These are phyloP conservation scores for Dryas octopetala DNA, from an alignment of 306 rosid species.

Conservation along the genomic window DNA sequence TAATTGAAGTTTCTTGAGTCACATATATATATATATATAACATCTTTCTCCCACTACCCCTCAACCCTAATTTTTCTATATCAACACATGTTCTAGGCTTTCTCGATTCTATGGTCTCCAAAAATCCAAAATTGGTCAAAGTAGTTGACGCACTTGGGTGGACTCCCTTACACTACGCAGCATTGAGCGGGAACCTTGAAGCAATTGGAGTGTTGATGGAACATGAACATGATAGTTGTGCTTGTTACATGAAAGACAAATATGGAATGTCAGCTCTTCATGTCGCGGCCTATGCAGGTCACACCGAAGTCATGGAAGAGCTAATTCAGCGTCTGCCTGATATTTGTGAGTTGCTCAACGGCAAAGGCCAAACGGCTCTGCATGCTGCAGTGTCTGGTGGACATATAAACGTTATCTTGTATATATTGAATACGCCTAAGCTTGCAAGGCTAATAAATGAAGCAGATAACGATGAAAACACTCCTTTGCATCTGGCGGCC, in stretches of 20 bases:
- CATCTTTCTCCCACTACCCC: no score
- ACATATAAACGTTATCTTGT: neutral
- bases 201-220: neutral
- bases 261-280: constrained; percentile 21
- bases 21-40: no score
- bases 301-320: neutral
- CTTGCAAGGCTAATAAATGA: constrained; percentile 8
- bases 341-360: neutral
- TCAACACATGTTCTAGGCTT: neutral
- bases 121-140: neutral
- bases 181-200: neutral
- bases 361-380: neutral
- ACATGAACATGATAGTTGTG: neutral
- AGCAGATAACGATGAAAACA: constrained; percentile 18
- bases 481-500: constrained; percentile 20
- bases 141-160: neutral
- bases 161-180: constrained; percentile 21
- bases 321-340: neutral
- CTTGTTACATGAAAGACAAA: neutral
- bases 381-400: constrained; percentile 3
- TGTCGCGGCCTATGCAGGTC: constrained; percentile 10
- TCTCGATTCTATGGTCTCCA: neutral
- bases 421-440: neutral
- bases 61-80: neutral
- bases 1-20: no score